A percentile compares a stretch with the other conserved stretches of the same genome.
Evolutionary conservation across 2,329 filamentous ascomycete species (phyloP).

Genomic region (Chrysosphaeria jannelii): DNA sequence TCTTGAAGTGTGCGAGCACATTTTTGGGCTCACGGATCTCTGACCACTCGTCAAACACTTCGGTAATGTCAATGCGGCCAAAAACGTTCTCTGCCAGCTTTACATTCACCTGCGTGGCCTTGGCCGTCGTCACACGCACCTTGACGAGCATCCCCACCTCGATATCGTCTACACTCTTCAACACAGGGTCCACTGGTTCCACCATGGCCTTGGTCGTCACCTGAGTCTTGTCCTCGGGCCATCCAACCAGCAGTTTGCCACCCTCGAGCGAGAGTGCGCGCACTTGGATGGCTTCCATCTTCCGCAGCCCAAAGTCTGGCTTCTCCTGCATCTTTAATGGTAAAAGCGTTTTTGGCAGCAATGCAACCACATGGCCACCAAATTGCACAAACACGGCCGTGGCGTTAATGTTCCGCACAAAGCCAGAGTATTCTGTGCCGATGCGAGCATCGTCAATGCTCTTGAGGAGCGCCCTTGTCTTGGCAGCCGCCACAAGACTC

Average conservation of each 20-base stretch:
- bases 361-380: conserved; percentile 40
- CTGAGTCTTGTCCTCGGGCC: conserved; percentile 14
- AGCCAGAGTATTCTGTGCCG: conserved; percentile 41
- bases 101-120: conserved; percentile 79
- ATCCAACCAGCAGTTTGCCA: conserved; percentile 29
- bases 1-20: conserved; percentile 45
- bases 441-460: conserved; percentile 41
- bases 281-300: conserved; percentile 43
- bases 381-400: conserved; percentile 79
- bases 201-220: conserved; percentile 4
- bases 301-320: conserved; percentile 44
- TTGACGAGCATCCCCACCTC: conserved; percentile 41
- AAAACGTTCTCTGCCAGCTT: conserved; percentile 63
- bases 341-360: conserved; percentile 55
- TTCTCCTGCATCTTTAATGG: conserved; percentile 33
- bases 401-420: conserved; percentile 56
- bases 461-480: conserved; percentile 39
- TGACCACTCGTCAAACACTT: conserved; percentile 68
- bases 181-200: conserved; percentile 26
- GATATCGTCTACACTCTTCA: conserved; percentile 40
- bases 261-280: conserved; percentile 44
- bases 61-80: conserved; percentile 77
- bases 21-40: conserved; percentile 58
- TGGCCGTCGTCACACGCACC: conserved; percentile 55
- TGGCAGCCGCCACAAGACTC: conserved; percentile 45